Evolutionary conservation across 257 asterid genomes (phyloP), one percentile per base, ranked within the genome.

Genomic region (Nicotiana sylvestris): DNA sequence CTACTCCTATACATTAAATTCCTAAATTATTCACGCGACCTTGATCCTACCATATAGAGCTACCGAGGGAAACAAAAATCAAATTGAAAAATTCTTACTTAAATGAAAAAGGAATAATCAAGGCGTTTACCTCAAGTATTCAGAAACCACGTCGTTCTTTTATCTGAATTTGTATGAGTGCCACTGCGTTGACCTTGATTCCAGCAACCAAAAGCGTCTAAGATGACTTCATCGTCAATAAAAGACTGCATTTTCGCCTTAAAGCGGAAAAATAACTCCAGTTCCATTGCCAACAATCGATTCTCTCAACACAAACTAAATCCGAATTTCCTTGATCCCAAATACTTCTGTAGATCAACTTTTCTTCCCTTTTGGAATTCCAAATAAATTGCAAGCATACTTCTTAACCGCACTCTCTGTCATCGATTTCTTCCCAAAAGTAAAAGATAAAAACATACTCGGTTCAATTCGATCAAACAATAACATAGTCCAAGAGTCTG

Each of bases 31-130:
- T 11, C 2, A 6, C 15, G 27, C 27, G 15, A 25, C 79, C 21
- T 25, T 74, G 79, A 74, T 25, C 39, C 79, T 49, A 74, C 79
- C 61, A 74, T 74, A 43, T 25, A 72, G 39, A 72, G 61, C 39
- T 25, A 46, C 39, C 78, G 12, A 39, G 10, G 12, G 11, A 39
- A 25, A 72, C 25, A 72, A 72, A 72, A 46, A 72, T 72, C 61
- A 74, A 49, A 74, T 46, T 25, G 39, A 25, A 37, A 25, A 74
- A 74, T 49, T 3, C 32, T 61, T 61, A 70, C 6, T 43, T 21
- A 70, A 70, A 70, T 3, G n/a, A 5, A 70, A 70, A 43, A 17
- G 12, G 1, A 70, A 43, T 43, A 21, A n/a, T 43, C 60, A 12
- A 43, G 78, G 21, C 6, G 43, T 70, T 6, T 70, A 43, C 60